A percentile compares a stretch with the other conserved stretches of the same genome.
Evolutionary conservation across 2,329 filamentous ascomycete genomes (phyloP).

Genomic region (Aspergillus carbonarius): DNA sequence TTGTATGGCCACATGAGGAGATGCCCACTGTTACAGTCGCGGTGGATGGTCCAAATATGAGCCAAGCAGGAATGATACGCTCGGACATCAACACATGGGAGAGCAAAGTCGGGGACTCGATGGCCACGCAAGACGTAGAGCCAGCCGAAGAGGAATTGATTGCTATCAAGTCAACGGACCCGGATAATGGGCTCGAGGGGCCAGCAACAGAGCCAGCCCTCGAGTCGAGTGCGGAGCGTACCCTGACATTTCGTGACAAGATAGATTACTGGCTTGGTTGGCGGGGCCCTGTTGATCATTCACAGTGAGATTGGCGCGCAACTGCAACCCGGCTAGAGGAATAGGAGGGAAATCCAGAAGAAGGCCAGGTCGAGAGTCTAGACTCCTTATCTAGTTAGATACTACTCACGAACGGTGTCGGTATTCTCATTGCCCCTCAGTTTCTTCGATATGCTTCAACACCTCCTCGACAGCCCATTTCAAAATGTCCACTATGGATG

Average conservation of each 20-base stretch:
- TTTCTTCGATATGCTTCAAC: conserved; percentile 40
- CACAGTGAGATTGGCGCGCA: neutral
- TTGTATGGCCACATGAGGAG: neutral
- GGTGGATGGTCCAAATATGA: neutral
- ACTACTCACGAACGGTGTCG: neutral
- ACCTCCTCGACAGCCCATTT: conserved; percentile 68
- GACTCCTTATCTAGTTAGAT: neutral
- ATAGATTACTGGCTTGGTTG: conserved; percentile 37
- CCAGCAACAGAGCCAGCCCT: neutral
- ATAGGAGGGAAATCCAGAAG: neutral
- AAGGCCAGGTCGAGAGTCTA: neutral
- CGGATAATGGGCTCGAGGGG: neutral
- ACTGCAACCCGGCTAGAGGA: neutral
- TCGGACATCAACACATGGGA: neutral
- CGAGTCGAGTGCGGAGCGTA: neutral
- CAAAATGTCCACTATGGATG: conserved; percentile 62
- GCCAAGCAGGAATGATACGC: neutral
- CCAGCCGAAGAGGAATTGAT: neutral
- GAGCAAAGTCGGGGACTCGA: neutral
- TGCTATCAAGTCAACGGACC: neutral
- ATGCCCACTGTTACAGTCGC: neutral
- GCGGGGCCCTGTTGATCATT: conserved; percentile 25
- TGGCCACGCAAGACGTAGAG: neutral
- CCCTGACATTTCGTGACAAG: conserved; percentile 24
- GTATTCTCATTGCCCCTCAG: neutral